These are phyloP conservation scores for Colletotrichum sp. DNA, from an alignment of 2,329 filamentous ascomycete species.

Conservation along the genomic window DNA sequence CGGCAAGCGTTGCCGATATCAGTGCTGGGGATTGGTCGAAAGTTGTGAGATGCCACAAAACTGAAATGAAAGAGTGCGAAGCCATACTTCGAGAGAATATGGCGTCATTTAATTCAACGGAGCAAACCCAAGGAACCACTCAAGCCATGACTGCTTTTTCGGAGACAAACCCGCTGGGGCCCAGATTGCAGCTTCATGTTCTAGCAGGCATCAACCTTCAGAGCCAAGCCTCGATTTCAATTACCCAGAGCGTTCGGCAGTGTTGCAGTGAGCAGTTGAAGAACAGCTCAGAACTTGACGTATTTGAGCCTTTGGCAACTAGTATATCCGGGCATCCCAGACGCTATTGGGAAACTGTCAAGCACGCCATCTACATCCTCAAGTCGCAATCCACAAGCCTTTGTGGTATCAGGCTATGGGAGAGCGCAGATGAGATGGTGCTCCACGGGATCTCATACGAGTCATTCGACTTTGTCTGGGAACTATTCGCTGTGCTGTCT, in stretches of 20 bases:
- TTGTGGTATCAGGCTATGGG: not conserved
- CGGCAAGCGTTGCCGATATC: not conserved
- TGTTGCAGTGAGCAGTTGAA: not conserved
- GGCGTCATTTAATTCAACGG: not conserved
- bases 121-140: not conserved
- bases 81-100: not conserved
- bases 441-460: not conserved
- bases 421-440: not conserved
- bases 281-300: rapidly evolving
- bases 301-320: not conserved
- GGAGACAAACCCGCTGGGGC: rapidly evolving
- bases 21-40: not conserved
- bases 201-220: not conserved
- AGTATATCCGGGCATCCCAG: rapidly evolving
- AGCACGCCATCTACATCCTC: not conserved
- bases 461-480: not conserved
- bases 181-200: not conserved
- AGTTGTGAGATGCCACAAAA: not conserved
- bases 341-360: not conserved
- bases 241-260: not conserved
- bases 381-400: not conserved
- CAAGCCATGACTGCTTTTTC: not conserved
- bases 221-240: rapidly evolving
- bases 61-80: not conserved
- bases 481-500: not conserved